These are phyloP conservation scores for Pseudogymnoascus sp. DNA, from an alignment of 2,329 filamentous ascomycete species.

Conservation along the genomic window DNA sequence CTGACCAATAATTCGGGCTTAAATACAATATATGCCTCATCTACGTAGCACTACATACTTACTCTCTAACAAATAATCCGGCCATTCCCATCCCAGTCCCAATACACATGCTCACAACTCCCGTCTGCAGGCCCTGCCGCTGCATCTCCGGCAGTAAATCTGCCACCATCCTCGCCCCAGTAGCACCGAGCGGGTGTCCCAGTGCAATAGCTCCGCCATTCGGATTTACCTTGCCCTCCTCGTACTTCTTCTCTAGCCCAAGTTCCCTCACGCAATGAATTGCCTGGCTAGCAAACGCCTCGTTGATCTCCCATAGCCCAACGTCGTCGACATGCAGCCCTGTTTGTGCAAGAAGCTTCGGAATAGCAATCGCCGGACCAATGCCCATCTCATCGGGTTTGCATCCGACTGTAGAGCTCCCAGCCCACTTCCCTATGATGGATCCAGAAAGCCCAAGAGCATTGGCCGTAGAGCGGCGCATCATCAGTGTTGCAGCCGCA, in stretches of 20 bases:
- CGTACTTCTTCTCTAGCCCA: slow-evolving; percentile 55
- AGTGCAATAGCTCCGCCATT: slow-evolving; percentile 92
- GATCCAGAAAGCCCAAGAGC: slow-evolving; percentile 59
- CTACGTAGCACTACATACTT: slow-evolving; percentile 18
- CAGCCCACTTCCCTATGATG: slow-evolving; percentile 80
- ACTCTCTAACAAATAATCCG: slow-evolving; percentile 59
- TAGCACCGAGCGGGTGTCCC: slow-evolving; percentile 85
- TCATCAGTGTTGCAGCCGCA: slow-evolving; percentile 74
- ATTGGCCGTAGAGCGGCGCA: slow-evolving; percentile 73
- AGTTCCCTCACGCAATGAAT: slow-evolving; percentile 65
- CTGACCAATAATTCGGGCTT: background rate
- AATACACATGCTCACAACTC: slow-evolving; percentile 87
- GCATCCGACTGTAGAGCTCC: slow-evolving; percentile 68
- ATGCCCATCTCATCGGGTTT: slow-evolving; percentile 90
- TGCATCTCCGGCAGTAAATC: slow-evolving; percentile 57
- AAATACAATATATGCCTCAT: slow-evolving; percentile 2
- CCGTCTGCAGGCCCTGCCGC: slow-evolving; percentile 62
- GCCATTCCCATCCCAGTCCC: slow-evolving; percentile 77
- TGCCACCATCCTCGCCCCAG: slow-evolving; percentile 72
- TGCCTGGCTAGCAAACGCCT: slow-evolving; percentile 63
- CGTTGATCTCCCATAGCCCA: slow-evolving; percentile 87
- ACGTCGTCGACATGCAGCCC: slow-evolving; percentile 64
- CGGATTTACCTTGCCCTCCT: slow-evolving; percentile 70
- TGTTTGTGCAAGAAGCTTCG: slow-evolving; percentile 64
- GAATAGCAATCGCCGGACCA: slow-evolving; percentile 79